Conservation (phyloP, 2,329 filamentous ascomycete genomes). For the Allantophomopsis cytisporea region DNA sequence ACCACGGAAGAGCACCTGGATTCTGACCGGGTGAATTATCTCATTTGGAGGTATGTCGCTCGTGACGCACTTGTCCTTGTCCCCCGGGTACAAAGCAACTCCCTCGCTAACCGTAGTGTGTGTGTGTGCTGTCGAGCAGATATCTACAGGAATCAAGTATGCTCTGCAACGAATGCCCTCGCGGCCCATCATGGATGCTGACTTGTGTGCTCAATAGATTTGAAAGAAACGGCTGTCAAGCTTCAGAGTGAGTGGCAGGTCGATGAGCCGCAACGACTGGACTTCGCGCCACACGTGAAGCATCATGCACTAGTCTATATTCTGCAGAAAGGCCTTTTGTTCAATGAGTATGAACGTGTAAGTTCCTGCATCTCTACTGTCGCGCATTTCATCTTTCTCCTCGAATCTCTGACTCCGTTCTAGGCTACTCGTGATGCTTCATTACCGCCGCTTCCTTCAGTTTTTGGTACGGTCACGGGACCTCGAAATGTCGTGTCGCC, state of each 20-base stretch:
- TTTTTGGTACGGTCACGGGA: constrained; percentile 17
- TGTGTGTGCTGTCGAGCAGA: constrained; percentile 15
- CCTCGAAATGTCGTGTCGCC: constrained; percentile 8
- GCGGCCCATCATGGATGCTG: not conserved
- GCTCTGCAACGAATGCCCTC: constrained; percentile 4
- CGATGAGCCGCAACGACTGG: constrained; percentile 46
- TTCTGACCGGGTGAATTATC: constrained; percentile 56
- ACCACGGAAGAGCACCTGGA: constrained; percentile 29
- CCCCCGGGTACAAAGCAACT: constrained; percentile 1
- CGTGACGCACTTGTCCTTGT: not conserved
- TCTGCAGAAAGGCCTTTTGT: constrained; percentile 49
- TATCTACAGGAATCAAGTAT: constrained; percentile 20
- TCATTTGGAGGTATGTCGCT: constrained; percentile 51
- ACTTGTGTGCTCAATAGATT: constrained; percentile 33
- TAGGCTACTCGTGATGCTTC: constrained; percentile 7
- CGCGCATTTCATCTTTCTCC: too few relatives aligned
- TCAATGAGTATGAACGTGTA: constrained; percentile 37
- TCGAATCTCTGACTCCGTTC: not conserved
- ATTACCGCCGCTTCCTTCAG: constrained; percentile 9
- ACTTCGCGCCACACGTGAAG: constrained; percentile 51
- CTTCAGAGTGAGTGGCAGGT: constrained; percentile 58
- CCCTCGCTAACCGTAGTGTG: constrained; percentile 16
- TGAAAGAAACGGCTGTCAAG: constrained; percentile 52
- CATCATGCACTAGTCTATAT: constrained; percentile 49
- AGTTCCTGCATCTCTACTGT: constrained; percentile 3